phyloP scores from a whole-genome alignment of 331 rosid genomes.

The Quercus lobata region DNA sequence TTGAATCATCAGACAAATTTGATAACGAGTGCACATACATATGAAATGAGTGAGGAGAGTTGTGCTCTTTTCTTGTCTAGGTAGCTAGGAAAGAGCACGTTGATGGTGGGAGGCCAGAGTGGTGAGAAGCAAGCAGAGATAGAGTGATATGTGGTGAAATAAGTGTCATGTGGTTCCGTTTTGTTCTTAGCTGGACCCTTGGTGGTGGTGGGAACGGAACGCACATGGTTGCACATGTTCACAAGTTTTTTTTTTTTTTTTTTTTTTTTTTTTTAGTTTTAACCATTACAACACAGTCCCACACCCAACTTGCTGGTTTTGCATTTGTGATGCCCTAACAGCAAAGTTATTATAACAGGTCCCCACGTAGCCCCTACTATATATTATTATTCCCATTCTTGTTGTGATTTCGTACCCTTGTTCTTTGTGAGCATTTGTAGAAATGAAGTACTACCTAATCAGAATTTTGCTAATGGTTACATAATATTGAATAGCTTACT shows the following conservation, averaged over 20 bases:
- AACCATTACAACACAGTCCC: background rate
- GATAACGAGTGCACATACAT: background rate
- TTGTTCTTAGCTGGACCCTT: slow-evolving; percentile 14
- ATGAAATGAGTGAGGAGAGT: background rate
- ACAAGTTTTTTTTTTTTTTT: no score
- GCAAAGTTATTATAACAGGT: background rate
- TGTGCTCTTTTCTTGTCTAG: background rate
- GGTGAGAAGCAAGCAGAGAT: no score
- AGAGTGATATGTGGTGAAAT: background rate
- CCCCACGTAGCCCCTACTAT: background rate
- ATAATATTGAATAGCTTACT: no score
- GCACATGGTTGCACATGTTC: slow-evolving; percentile 35
- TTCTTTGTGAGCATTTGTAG: background rate
- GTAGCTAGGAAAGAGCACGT: background rate
- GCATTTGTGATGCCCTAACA: background rate
- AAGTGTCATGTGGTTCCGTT: background rate
- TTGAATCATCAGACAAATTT: background rate
- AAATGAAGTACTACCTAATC: no score
- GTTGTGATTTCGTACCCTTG: background rate
- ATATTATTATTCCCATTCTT: background rate
- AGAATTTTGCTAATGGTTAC: no score
- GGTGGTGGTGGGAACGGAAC: slow-evolving; percentile 35
- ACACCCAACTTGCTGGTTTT: slow-evolving; percentile 5
- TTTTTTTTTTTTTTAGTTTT: background rate
- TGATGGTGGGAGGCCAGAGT: background rate